These are phyloP conservation scores for Dactylella cylindrospora DNA, from an alignment of 2,329 filamentous ascomycete genomes.

Conservation along the genomic window DNA sequence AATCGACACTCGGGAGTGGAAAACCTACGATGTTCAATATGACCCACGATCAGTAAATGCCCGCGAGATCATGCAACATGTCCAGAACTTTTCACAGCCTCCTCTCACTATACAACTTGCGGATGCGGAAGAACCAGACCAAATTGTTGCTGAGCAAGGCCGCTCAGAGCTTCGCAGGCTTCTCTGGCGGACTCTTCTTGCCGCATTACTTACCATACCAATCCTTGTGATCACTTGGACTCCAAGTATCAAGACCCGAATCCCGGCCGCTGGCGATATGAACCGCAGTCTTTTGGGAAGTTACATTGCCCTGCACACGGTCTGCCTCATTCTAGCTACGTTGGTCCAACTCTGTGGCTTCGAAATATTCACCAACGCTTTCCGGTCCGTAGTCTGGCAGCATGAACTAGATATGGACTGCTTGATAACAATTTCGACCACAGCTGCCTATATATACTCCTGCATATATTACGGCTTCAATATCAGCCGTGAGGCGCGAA, in stretches of 20 bases:
- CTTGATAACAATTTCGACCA: conserved; percentile 67
- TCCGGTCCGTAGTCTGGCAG: conserved; percentile 62
- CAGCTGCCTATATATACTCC: conserved; percentile 66
- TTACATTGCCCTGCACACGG: conserved; percentile 47
- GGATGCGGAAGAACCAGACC: conserved; percentile 15
- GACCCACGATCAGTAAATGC: conserved; percentile 21
- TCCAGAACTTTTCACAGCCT: conserved; percentile 8
- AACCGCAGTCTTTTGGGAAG: conserved; percentile 1
- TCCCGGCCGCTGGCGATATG: conserved; percentile 20
- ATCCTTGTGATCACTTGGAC: conserved; percentile 71
- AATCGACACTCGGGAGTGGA: background rate
- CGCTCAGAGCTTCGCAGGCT: conserved; percentile 4
- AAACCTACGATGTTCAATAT: conserved; percentile 16
- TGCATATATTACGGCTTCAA: conserved; percentile 58
- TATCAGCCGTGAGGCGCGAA: conserved; percentile 6
- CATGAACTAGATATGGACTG: conserved; percentile 68
- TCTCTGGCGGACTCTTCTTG: conserved; percentile 56
- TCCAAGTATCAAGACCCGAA: conserved; percentile 26
- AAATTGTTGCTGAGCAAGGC: conserved; percentile 3
- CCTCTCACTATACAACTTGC: conserved; percentile 12
- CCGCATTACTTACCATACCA: conserved; percentile 61
- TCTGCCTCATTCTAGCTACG: conserved; percentile 57
- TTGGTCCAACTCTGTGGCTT: conserved; percentile 57
- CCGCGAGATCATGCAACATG: conserved; percentile 27
- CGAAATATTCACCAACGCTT: conserved; percentile 57